phyloP scores from a whole-genome alignment of 1,139 yeast species.

The Yamadazyma siamensis region DNA sequence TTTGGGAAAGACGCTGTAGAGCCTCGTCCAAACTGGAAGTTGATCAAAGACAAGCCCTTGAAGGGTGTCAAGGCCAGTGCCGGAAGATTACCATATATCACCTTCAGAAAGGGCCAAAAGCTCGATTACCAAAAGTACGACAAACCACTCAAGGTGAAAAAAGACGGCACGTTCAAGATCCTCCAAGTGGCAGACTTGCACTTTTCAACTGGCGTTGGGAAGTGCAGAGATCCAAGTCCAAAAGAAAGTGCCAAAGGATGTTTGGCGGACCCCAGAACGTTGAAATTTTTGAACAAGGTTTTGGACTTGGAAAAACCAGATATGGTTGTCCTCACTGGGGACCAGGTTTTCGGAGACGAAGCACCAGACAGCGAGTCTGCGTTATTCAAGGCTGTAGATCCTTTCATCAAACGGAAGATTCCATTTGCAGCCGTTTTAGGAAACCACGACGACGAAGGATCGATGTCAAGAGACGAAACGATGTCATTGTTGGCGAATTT shows the following conservation, averaged over 20 bases:
- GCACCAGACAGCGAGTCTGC: conserved; percentile 80
- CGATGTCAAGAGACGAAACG: conserved; percentile 54
- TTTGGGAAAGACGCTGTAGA: conserved; percentile 75
- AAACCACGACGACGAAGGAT: conserved; percentile 69
- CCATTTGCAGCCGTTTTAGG: conserved; percentile 72
- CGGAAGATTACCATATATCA: conserved; percentile 22
- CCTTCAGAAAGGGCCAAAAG: conserved; percentile 51
- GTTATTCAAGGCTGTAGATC: conserved; percentile 69
- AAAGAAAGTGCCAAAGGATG: conserved; percentile 43
- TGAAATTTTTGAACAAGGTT: conserved; percentile 56
- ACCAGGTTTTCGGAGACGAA: conserved; percentile 69
- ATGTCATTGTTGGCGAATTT: conserved; percentile 53
- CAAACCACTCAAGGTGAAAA: conserved; percentile 19
- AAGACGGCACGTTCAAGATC: conserved; percentile 60
- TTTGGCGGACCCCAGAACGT: conserved; percentile 70
- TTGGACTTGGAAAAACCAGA: conserved; percentile 76
- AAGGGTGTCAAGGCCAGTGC: conserved; percentile 17
- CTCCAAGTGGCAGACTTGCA: conserved; percentile 87
- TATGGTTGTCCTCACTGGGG: conserved; percentile 81
- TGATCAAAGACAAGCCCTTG: conserved; percentile 28
- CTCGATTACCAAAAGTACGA: conserved; percentile 41
- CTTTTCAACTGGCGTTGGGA: conserved; percentile 64
- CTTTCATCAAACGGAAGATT: conserved; percentile 60
- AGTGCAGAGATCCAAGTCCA: conserved; percentile 70
- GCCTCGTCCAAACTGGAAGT: conserved; percentile 71